Conservation (phyloP, 768 basidiomycete species). For the Holtermanniella nyarrowii region DNA sequence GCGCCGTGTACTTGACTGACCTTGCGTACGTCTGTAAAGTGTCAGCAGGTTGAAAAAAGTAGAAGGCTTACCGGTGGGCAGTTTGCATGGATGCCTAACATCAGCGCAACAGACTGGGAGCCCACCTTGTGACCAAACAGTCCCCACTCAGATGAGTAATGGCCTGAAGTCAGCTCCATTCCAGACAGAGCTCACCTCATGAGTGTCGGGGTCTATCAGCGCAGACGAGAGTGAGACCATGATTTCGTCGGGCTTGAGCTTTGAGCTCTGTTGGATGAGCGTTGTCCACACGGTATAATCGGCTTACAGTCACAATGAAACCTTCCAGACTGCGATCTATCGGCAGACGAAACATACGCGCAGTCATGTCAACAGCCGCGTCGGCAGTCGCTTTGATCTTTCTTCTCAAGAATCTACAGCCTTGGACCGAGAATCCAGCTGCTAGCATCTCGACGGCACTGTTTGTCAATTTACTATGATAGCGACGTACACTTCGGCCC, state of each 20-base stretch:
- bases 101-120: slow-evolving; percentile 6
- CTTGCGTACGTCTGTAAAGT: slow-evolving; percentile 21
- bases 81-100: slow-evolving; percentile 25
- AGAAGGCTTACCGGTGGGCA: slow-evolving; percentile 25
- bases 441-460: not conserved
- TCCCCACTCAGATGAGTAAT: slow-evolving; percentile 9
- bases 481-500: no score
- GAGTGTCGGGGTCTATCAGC: slow-evolving; percentile 10
- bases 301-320: not conserved
- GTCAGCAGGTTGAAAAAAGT: no score
- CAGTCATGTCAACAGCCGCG: not conserved
- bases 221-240: slow-evolving; percentile 19
- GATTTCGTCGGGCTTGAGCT: not conserved
- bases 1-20: no score
- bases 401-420: not conserved
- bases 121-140: slow-evolving; percentile 17
- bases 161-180: no score
- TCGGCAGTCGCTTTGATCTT: not conserved
- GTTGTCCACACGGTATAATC: no score
- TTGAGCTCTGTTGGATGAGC: not conserved
- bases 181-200: slow-evolving; percentile 25
- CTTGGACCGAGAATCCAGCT: not conserved
- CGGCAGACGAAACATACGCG: not conserved
- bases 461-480: no score
- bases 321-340: not conserved